Evolutionary conservation across 352 stramenopile genomes (phyloP).

Genomic region (Phytophthora melonis): DNA sequence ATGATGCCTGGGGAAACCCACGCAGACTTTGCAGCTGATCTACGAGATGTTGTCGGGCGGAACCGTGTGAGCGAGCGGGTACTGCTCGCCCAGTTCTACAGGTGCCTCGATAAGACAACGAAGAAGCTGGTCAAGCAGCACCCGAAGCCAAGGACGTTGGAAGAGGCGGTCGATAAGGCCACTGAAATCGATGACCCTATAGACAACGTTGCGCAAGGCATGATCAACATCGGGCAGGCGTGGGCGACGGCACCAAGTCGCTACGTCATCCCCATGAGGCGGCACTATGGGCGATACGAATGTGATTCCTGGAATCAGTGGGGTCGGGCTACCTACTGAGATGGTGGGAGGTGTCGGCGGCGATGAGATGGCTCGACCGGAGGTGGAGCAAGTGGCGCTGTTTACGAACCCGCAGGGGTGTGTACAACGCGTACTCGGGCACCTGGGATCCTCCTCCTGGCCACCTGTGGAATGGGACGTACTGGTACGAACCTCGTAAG

Average conservation of each 20-base stretch:
- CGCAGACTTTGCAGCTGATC: slow-evolving; percentile 1
- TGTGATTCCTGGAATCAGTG: not conserved
- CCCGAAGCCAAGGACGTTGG: not conserved
- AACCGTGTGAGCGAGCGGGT: slow-evolving; percentile 3
- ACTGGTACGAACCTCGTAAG: not conserved
- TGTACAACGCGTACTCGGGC: not conserved
- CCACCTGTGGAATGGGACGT: not conserved
- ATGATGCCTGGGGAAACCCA: slow-evolving; percentile 3
- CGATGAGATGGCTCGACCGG: not conserved
- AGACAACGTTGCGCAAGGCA: not conserved
- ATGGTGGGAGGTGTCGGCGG: not conserved
- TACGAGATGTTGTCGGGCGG: not conserved
- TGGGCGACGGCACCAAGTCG: not conserved
- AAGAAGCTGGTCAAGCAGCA: not conserved
- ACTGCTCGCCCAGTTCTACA: slow-evolving; percentile 11
- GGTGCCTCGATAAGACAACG: not conserved
- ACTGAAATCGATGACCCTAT: not conserved
- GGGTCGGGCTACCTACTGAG: not conserved
- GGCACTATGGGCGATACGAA: not conserved
- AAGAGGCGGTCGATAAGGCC: not conserved
- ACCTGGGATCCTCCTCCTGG: too few relatives aligned
- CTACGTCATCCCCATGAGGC: not conserved
- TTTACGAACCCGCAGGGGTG: not conserved
- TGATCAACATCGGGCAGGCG: not conserved
- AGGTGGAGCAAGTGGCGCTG: not conserved